Percentiles rank a stretch among this genome's conserved stretches.
Conservation (phyloP, 129 eudicot species). For the Apium graveolens region DNA sequence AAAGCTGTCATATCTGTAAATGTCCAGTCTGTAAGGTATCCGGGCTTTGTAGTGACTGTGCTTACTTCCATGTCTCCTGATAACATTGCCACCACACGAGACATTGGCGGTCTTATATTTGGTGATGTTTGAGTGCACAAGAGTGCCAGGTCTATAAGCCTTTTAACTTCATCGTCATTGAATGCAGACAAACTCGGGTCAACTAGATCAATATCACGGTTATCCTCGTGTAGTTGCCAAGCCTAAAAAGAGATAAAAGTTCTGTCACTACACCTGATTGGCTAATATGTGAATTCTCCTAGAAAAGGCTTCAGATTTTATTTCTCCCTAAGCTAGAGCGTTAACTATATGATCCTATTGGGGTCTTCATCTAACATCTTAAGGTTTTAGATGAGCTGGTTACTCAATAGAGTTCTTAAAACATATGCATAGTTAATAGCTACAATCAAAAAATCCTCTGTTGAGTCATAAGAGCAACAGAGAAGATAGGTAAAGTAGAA, state of each 20-base stretch:
- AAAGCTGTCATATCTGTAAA: slow-evolving; percentile 40
- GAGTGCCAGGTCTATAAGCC: slow-evolving; percentile 42
- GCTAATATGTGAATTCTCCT: not conserved
- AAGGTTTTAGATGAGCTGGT: too few species aligned
- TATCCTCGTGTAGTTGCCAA: slow-evolving; percentile 59
- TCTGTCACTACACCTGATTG: not conserved
- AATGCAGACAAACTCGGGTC: slow-evolving; percentile 35
- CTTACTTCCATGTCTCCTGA: slow-evolving; percentile 55
- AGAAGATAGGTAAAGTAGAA: not conserved
- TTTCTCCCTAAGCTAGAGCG: not conserved
- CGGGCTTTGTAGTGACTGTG: slow-evolving; percentile 40
- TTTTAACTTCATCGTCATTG: slow-evolving; percentile 43
- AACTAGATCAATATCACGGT: slow-evolving; percentile 40
- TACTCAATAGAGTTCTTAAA: not conserved
- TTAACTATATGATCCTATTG: too few species aligned
- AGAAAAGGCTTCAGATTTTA: not conserved
- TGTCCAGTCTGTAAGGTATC: slow-evolving; percentile 51
- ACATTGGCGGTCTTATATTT: slow-evolving; percentile 63
- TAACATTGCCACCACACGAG: slow-evolving; percentile 77
- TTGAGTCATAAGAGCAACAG: not conserved
- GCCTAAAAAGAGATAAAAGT: slow-evolving; percentile 32
- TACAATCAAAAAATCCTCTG: not conserved
- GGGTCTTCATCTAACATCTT: too few species aligned
- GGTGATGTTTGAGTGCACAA: slow-evolving; percentile 79
- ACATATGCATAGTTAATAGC: not conserved